Conservation (phyloP, 1,284 basidiomycete genomes). For the Trametes sp. region DNA sequence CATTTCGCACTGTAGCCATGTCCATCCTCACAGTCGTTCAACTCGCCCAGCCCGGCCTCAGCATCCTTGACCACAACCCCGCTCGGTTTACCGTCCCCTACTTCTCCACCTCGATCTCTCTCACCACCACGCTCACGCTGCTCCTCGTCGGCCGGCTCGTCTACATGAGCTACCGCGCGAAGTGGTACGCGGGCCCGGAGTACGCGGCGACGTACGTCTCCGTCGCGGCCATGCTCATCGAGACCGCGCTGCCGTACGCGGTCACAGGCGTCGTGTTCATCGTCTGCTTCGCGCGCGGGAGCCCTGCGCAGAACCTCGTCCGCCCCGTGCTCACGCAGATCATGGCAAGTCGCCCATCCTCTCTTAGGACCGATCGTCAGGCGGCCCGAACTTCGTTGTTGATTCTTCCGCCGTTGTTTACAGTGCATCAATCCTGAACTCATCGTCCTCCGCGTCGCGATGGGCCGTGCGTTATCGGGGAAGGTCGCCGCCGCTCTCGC, state of each 20-base stretch:
- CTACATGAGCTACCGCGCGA: slow-evolving; percentile 39
- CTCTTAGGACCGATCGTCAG: background rate
- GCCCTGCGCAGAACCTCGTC: slow-evolving; percentile 32
- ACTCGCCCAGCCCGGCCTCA: slow-evolving; percentile 18
- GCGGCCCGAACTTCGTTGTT: background rate
- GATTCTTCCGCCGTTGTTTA: background rate
- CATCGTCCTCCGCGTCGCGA: slow-evolving; percentile 27
- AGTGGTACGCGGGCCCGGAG: slow-evolving; percentile 37
- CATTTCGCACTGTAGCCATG: slow-evolving; percentile 11
- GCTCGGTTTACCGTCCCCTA: slow-evolving; percentile 26
- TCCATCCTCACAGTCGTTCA: slow-evolving; percentile 25
- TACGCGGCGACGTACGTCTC: slow-evolving; percentile 36
- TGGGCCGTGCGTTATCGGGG: slow-evolving; percentile 20
- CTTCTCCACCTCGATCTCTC: slow-evolving; percentile 36
- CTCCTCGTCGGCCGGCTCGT: slow-evolving; percentile 47
- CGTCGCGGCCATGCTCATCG: slow-evolving; percentile 43
- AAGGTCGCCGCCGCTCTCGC: background rate
- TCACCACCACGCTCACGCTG: slow-evolving; percentile 48
- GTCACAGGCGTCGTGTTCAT: slow-evolving; percentile 42
- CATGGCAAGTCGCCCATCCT: slow-evolving; percentile 8
- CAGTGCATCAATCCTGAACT: slow-evolving; percentile 29
- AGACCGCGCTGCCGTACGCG: slow-evolving; percentile 43
- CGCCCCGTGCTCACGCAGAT: slow-evolving; percentile 35
- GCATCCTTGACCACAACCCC: slow-evolving; percentile 14
- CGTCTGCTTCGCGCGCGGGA: slow-evolving; percentile 37